Evolutionary conservation across 257 asterid species (phyloP), one percentile per base, ranked within the genome.

Genomic region (Solanum sitiens): DNA sequence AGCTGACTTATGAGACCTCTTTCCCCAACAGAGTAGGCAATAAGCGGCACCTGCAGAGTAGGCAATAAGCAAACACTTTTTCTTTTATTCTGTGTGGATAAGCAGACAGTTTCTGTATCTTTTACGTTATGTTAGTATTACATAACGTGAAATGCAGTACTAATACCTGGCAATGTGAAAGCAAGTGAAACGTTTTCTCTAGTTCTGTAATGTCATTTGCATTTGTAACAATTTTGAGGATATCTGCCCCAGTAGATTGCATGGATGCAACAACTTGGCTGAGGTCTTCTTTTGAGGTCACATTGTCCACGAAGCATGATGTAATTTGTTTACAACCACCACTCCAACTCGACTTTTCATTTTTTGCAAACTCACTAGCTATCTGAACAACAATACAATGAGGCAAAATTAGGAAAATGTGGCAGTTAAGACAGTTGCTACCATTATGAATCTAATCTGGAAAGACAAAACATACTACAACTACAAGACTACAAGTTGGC

Each of bases 1-100:
- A 94, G 77, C 87, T 93, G 95, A 71, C 93, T 92, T 87, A 94
- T 92, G 23, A 94, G 92, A 13, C 97, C 97, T 90, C 95, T 92
- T 86, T 93, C 95, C 50, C 95, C 97, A 75, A 90, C 88, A 84
- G 94, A 87, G 73, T 91, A 91, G 18, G 94, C 95, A 88, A 94
- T 92, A 70, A 91, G 86, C 5, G 97, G 95, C 25, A 94, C 91
- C 97, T 93, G 88, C 91, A 87, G 79, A 35, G 39, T 35, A 35
- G 39, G 39, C 39, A 35, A 35, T n/a, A 40, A 44, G 63, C 15
- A 42, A 16, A 44, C 20, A 27, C 14, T n/a, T 75, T 75, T 77
- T n/a, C 37, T 42, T 68, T 27, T 68, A 68, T 68, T 68, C 11
- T 68, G 9, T 27, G n/a, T n/a, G 42, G 77, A 16, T 15, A 7